Evolutionary conservation across 768 basidiomycete genomes (phyloP).

Genomic region (Cytidiella melzeri): DNA sequence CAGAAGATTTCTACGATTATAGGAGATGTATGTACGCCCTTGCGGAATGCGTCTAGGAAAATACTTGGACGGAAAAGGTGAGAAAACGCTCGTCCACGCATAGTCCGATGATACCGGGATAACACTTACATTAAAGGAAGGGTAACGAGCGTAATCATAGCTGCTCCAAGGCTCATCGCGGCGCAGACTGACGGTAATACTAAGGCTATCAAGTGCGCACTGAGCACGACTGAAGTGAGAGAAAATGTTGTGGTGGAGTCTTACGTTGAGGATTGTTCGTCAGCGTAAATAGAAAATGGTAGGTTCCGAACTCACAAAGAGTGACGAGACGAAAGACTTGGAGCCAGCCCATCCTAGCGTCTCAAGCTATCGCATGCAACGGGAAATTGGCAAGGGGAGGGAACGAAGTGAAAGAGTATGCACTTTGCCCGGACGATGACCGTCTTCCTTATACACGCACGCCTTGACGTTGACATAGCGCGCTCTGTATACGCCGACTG

Average conservation of each 20-base stretch:
- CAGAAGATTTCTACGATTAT: neutral
- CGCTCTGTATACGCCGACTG: too few species aligned
- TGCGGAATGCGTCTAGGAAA: neutral
- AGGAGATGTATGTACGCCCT: neutral
- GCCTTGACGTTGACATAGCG: too few species aligned
- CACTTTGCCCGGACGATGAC: too few species aligned
- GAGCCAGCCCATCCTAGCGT: neutral
- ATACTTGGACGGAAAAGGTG: neutral
- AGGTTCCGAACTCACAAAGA: neutral
- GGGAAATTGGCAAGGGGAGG: too few species aligned
- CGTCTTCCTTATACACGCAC: too few species aligned
- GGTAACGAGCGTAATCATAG: neutral
- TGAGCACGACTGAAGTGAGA: neutral
- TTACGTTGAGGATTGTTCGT: neutral
- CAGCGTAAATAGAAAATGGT: neutral
- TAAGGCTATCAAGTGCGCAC: neutral
- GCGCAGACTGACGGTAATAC: neutral
- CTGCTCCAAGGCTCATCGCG: neutral
- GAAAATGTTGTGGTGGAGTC: neutral
- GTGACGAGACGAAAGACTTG: neutral
- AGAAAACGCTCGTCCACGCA: neutral
- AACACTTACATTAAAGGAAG: neutral
- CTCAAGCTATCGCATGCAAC: too few species aligned
- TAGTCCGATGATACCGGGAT: neutral
- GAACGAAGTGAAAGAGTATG: too few species aligned